These are phyloP conservation scores for Flaveria linearis DNA, from an alignment of 129 eudicot species.

Conservation along the genomic window DNA sequence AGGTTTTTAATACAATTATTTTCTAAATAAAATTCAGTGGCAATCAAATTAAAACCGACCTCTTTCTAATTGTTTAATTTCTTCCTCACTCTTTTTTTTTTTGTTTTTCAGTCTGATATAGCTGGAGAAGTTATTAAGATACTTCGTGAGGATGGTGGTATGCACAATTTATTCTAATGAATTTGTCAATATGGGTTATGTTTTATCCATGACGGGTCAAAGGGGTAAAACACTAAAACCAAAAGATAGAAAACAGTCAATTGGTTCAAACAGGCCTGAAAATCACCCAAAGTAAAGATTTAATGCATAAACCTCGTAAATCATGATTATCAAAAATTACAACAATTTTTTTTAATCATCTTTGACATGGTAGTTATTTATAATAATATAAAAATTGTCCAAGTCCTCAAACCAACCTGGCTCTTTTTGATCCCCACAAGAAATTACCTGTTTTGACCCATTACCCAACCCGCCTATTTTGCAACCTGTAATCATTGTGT, in stretches of 20 bases:
- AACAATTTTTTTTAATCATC: not conserved
- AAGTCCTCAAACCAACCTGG: not conserved
- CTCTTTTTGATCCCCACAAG: not conserved
- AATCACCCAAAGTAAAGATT: not conserved
- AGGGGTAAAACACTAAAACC: not conserved
- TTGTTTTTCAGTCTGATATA: slow-evolving; percentile 57
- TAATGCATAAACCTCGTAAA: not conserved
- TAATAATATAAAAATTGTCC: no score
- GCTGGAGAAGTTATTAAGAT: slow-evolving; percentile 85
- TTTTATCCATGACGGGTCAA: not conserved
- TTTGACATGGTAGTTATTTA: no score
- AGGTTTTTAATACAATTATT: slow-evolving; percentile 48
- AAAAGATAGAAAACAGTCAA: not conserved
- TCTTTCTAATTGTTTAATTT: not conserved
- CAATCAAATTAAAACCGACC: not conserved
- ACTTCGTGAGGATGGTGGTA: slow-evolving; percentile 82
- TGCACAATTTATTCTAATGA: slow-evolving; percentile 21
- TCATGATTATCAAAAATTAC: not conserved
- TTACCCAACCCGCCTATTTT: not conserved
- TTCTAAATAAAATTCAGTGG: not conserved
- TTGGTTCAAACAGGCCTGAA: not conserved
- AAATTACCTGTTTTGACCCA: not conserved
- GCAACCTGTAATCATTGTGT: not conserved
- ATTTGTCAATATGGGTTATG: not conserved
- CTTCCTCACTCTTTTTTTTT: not conserved